Evolutionary conservation across 805 yeast genomes (phyloP), one percentile per base, ranked within the genome.

Genomic region (Barnettozyma salicaria): DNA sequence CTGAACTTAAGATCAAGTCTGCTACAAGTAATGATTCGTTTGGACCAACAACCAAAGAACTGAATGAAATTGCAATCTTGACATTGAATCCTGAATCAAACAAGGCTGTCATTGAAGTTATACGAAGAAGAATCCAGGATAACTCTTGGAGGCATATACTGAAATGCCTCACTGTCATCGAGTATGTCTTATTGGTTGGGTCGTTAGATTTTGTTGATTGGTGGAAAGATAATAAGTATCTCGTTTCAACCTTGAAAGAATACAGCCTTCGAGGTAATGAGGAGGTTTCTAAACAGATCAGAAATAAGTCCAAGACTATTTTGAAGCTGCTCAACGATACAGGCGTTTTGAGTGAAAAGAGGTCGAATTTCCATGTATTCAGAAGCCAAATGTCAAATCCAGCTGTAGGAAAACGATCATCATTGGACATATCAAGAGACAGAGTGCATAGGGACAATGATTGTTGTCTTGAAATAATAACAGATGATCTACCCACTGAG

Each of bases 41-140:
- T 47, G 78, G 82, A 1, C 80, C 80, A 1, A 71, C 73, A 7
- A 72, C 76, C n/a, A 60, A 68, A 6, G 71, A 76, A 41, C 59
- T 78, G 50, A 68, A 69, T 40, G 76, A 74, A 34, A 56, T 78
- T 3, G 65, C 80, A 1, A 56, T 61, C 3, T 52, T 74, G 17
- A 66, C 82, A 0, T 64, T 60, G 37, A 55, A 64, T 32, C 43
- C 61, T n/a, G 12, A 60, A 58, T 42, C 61, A 68, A 9, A 46
- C 72, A 20, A 52, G 55, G 24, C 19, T 21, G 68, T 77, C 6
- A 56, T 59, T 6, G 58, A 56, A 21, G 60, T 65, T 6, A 41
- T 78, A 4, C 51, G 52, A 14, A 72, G 67, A 45, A 55, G 74
- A 31, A 44, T 77, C 4, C 52, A 52, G 12, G 57, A 55, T 27